A percentile compares a stretch with the other conserved stretches of the same genome.
These are phyloP conservation scores for Starmerella roubikii DNA, from an alignment of 805 yeast species.

Conservation along the genomic window DNA sequence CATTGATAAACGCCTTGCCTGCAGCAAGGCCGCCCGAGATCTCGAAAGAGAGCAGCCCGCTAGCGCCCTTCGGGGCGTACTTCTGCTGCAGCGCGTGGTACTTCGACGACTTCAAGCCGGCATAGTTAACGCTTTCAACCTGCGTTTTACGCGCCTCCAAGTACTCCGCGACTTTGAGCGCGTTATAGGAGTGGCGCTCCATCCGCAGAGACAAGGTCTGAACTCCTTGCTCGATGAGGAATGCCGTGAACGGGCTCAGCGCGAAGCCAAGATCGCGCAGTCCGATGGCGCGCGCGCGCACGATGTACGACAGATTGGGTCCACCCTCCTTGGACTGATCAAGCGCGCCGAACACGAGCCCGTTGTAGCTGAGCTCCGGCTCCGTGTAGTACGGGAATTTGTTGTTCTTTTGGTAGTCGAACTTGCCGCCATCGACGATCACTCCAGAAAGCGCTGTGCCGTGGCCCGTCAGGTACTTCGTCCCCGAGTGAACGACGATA, in stretches of 20 bases:
- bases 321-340: constrained; percentile 10
- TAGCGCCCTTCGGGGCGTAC: constrained; percentile 66
- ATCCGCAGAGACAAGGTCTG: constrained; percentile 89
- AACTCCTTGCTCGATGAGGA: constrained; percentile 77
- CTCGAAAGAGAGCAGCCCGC: constrained; percentile 82
- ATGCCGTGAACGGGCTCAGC: constrained; percentile 76
- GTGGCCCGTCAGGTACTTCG: constrained; percentile 93
- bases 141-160: constrained; percentile 45
- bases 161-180: constrained; percentile 64
- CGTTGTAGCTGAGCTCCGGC: constrained; percentile 92
- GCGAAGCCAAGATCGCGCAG: constrained; percentile 82
- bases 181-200: constrained; percentile 79
- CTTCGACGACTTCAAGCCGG: constrained; percentile 70
- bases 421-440: constrained; percentile 78
- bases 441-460: constrained; percentile 80
- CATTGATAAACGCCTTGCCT: constrained; percentile 75
- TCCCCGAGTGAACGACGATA: constrained; percentile 82
- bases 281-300: constrained; percentile 19
- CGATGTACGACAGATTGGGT: constrained; percentile 14
- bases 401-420: constrained; percentile 83
- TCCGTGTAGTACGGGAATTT: constrained; percentile 82
- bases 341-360: constrained; percentile 62
- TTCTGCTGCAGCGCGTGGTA: constrained; percentile 73
- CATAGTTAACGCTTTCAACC: constrained; percentile 83
- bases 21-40: constrained; percentile 60